Evolutionary conservation across 163 green algal genomes (phyloP).

Genomic region (Scenedesmus sp.): DNA sequence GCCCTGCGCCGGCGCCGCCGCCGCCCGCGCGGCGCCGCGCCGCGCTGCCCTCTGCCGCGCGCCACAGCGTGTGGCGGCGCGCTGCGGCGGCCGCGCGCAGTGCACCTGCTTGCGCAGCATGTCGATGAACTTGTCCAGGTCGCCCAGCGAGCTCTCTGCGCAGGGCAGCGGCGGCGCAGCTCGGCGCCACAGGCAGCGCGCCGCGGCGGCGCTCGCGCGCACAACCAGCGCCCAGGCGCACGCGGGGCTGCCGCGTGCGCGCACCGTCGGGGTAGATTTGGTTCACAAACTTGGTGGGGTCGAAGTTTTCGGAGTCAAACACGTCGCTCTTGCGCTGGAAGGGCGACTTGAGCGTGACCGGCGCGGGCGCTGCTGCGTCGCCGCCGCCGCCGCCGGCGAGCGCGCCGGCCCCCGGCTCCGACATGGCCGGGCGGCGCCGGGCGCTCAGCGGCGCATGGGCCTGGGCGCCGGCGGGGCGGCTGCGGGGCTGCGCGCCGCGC

Average conservation of each 20-base stretch:
- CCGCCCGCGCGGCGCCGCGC: too few species aligned
- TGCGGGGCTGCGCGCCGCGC: not conserved
- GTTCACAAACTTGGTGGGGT: conserved; percentile 83
- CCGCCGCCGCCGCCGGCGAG: not conserved
- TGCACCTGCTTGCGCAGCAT: conserved; percentile 75
- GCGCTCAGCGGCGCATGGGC: too few species aligned
- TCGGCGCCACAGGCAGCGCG: not conserved
- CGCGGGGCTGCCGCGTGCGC: not conserved
- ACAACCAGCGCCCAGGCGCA: not conserved
- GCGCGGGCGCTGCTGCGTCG: not conserved
- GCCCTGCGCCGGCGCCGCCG: too few species aligned
- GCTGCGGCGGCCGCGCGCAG: too few species aligned
- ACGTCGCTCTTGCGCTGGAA: conserved; percentile 58
- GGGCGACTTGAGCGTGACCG: conserved; percentile 34
- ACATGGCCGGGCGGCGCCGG: too few species aligned
- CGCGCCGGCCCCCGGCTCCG: not conserved
- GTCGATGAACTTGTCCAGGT: conserved; percentile 75
- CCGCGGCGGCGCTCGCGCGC: not conserved
- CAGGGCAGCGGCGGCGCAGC: not conserved
- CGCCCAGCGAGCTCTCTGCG: conserved; percentile 76
- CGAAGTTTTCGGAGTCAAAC: conserved; percentile 78
- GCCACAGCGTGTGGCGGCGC: too few species aligned
- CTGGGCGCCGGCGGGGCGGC: not conserved
- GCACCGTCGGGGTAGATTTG: conserved; percentile 84
- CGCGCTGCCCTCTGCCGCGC: too few species aligned